Evolutionary conservation across 2,329 filamentous ascomycete species (phyloP), one percentile per base, ranked within the genome.

Genomic region (Neoarthrinium moseri): DNA sequence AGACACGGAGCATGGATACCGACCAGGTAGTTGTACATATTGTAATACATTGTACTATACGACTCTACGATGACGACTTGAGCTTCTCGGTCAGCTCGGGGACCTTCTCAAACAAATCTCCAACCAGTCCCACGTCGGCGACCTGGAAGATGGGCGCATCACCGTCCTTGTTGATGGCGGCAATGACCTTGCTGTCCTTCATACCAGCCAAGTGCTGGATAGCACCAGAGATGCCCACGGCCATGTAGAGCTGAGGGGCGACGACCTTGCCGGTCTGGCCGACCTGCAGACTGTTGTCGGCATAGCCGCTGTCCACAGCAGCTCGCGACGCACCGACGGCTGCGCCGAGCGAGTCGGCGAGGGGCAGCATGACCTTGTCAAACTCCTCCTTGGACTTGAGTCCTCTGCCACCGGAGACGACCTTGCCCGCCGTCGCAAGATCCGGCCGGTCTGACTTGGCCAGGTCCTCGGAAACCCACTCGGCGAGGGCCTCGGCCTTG

Each of bases 111-210:
- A 97, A 97, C 58, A 99, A 71, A 73, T 99, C 94, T 32, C 91
- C 92, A 5, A 99, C 92, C 43, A 99, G 74, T 11, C 94, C 94
- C 44, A 97, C 91, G 69, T 99, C 94, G 4, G 94, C 94, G 48
- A 99, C 84, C 71, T 99, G 94, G 78, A 99, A 99, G 58, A 99
- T 99, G 23, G 94, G 94, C 47, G 94, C 94, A 69, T 99, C 94
- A 4, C 84, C 76, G 63, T 99, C 94, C 75, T 99, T 99, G 78
- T 99, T 99, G 64, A 99, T 97, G 12, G 90, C 90, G 18, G 92
- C 94, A 72, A 99, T 99, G 48, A 99, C 94, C 76, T 99, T 99
- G 76, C 91, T 96, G 65, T 99, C 94, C 80, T 99, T 99, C 94
- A 99, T 99, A 64, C 94, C 94, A 24, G 94, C 94, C 70, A 99